Evolutionary conservation across 2,329 filamentous ascomycete species (phyloP).

Genomic region (Talaromyces sp.): DNA sequence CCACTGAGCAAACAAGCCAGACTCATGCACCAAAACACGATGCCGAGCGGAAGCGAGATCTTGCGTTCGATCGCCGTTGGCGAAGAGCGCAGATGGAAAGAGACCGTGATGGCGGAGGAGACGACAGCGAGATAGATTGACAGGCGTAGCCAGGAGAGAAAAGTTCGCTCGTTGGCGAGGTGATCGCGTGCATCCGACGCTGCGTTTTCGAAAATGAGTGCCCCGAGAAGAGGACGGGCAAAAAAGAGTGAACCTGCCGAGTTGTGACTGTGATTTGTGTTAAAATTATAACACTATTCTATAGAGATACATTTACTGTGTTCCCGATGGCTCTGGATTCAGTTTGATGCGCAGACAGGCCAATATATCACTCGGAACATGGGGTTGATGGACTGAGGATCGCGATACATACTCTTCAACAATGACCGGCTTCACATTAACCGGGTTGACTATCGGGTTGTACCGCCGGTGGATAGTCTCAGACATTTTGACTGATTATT

Average conservation of each 20-base stretch:
- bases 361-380: neutral
- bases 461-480: constrained; percentile 26
- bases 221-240: constrained; percentile 51
- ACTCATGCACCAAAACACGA: constrained; percentile 81
- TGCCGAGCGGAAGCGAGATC: constrained; percentile 76
- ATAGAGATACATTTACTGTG: neutral
- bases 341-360: neutral
- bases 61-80: constrained; percentile 66
- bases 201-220: constrained; percentile 62
- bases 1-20: constrained; percentile 72
- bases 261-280: constrained; percentile 19
- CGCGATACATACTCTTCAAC: constrained; percentile 41
- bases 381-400: neutral
- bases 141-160: constrained; percentile 86
- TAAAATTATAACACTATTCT: neutral
- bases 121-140: constrained; percentile 89
- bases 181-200: constrained; percentile 63
- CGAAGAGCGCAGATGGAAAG: constrained; percentile 78
- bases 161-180: constrained; percentile 64
- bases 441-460: constrained; percentile 48
- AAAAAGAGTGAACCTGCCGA: constrained; percentile 43
- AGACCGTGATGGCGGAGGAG: constrained; percentile 81
- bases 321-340: neutral
- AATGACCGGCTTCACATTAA: constrained; percentile 46
- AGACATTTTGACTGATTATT: neutral